Conservation (phyloP, 2,329 filamentous ascomycete species). For the Pseudocercospora macadamiae region DNA sequence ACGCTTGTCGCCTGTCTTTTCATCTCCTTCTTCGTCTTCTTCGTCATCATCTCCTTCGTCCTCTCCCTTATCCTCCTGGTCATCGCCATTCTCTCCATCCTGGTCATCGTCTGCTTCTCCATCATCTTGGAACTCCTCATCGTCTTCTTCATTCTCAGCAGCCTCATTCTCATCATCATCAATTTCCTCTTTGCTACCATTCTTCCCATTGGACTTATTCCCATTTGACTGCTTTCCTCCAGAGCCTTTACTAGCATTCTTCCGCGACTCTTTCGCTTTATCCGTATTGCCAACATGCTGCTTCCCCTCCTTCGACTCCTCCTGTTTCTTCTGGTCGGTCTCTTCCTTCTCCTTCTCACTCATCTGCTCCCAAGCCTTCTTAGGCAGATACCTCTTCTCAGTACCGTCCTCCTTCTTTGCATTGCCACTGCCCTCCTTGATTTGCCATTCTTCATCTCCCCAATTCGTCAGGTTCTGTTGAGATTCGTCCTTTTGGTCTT, state of each 20-base stretch:
- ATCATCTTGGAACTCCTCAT: slow-evolving; percentile 32
- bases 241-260: slow-evolving; percentile 39
- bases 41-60: slow-evolving; percentile 39
- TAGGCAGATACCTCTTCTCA: slow-evolving; percentile 50
- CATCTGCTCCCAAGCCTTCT: slow-evolving; percentile 55
- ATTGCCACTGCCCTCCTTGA: slow-evolving; percentile 50
- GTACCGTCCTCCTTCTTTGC: slow-evolving; percentile 50
- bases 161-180: slow-evolving; percentile 33
- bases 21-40: slow-evolving; percentile 17
- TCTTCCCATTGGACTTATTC: slow-evolving; percentile 26
- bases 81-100: slow-evolving; percentile 26
- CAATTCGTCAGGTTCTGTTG: slow-evolving; percentile 51
- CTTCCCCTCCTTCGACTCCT: slow-evolving; percentile 45
- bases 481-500: slow-evolving; percentile 46
- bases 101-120: slow-evolving; percentile 35
- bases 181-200: slow-evolving; percentile 19
- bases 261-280: slow-evolving; percentile 45
- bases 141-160: slow-evolving; percentile 37
- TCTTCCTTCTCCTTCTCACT: slow-evolving; percentile 49
- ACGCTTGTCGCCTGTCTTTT: slow-evolving; percentile 26
- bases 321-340: slow-evolving; percentile 45
- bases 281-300: slow-evolving; percentile 50
- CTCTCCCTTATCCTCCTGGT: slow-evolving; percentile 34
- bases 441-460: slow-evolving; percentile 55
- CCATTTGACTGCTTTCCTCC: not conserved